Base-by-base conservation (phyloP, 2,329 filamentous ascomycete species). In the Ophiocordyceps australis region DNA sequence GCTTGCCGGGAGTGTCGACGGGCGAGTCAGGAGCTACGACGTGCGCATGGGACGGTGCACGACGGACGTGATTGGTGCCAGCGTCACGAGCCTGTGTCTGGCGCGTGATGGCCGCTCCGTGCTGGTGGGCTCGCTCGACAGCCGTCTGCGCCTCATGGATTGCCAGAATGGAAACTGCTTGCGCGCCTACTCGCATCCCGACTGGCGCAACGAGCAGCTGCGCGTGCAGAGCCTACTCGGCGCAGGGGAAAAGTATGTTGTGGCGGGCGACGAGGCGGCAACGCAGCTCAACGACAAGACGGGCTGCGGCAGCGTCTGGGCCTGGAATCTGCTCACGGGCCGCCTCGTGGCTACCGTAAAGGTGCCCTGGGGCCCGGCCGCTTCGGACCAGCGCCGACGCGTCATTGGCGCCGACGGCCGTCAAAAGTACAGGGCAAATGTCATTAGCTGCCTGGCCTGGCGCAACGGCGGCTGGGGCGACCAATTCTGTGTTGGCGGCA, bases 311-410 rank as follows among this genome's bases (percentile, higher is more conserved):
- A 59, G 60, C 39, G 50, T 83, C 7, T 74, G 74, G 55, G 80
- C 71, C 2, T 95, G 86, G 86, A 83, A 94, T 52, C 54, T 92
- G 13, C 46, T 93, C 28, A 75, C 65, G 5, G 85, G 81, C 2
- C 65, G 72, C 28, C 45, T 78, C 26, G 57, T 69, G 30, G 68
- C 76, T 17, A 68, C 57, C 35, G 50, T 93, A 5, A 50, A 45
- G 19, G 55, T 68, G 4, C 63, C 66, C 1, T 69, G 65, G 65
- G 64, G 65, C 2, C 61, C 62, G 4, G 40, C 43, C n/a, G 58
- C 55, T 4, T 49, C 50, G 21, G 57, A 58, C 20, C 46, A 46
- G 1, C 55, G 50, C 42, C 70, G 59, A 45, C 64, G 51, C 36
- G 55, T 58, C 9, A 48, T 74, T 10, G 68, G 67, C 1, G 59